Percentiles rank a stretch among this genome's conserved stretches.
Evolutionary conservation across 768 basidiomycete species (phyloP).

Genomic region (Collybia nuda): DNA sequence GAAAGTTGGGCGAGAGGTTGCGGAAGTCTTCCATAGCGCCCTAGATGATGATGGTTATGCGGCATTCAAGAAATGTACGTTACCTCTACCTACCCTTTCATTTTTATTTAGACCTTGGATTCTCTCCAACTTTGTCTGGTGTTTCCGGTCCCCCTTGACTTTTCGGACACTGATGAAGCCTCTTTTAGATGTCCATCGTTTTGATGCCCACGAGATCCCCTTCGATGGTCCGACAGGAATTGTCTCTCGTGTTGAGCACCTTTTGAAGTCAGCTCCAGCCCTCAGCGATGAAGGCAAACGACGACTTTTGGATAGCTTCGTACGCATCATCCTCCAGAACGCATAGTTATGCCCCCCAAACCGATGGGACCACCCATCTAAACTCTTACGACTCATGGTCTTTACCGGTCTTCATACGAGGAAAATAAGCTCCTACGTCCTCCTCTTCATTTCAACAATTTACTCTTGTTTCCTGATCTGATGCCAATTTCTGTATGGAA

Average conservation of each 20-base stretch:
- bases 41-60: conserved; percentile 47
- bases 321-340: conserved; percentile 56
- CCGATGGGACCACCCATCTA: not conserved
- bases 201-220: conserved; percentile 72
- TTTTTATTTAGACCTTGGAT: conserved; percentile 1
- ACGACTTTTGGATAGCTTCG: conserved; percentile 58
- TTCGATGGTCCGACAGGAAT: conserved; percentile 76
- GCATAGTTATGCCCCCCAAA: conserved; percentile 22
- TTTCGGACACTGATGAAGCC: conserved; percentile 12
- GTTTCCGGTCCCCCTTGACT: not conserved
- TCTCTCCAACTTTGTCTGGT: conserved; percentile 3
- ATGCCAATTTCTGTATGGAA: not conserved
- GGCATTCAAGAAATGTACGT: conserved; percentile 67
- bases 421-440: not conserved
- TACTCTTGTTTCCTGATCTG: not conserved
- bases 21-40: conserved; percentile 44
- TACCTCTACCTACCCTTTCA: conserved; percentile 3
- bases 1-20: conserved; percentile 44
- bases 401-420: too few species aligned
- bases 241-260: conserved; percentile 57
- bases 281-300: conserved; percentile 48
- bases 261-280: conserved; percentile 50
- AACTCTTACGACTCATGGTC: too few species aligned
- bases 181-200: conserved; percentile 64
- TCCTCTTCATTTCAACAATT: not conserved